Percentiles rank a stretch among this genome's conserved stretches.
phyloP scores from a whole-genome alignment of 768 basidiomycete genomes.

The Lanmaoa pseudosensibilis region DNA sequence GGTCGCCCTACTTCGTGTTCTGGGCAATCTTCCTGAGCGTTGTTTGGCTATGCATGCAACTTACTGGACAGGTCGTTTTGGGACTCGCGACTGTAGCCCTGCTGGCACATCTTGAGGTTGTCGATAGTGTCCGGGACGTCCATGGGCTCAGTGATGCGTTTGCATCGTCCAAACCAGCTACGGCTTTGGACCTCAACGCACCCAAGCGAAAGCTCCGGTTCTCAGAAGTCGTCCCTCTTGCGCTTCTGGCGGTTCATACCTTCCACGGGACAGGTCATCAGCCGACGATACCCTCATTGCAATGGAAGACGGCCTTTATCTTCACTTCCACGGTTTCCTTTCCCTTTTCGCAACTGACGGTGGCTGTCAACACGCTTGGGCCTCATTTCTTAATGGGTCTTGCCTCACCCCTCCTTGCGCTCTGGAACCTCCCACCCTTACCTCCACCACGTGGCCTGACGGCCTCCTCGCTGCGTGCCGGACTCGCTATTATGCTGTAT shows the following conservation, averaged over 20 bases:
- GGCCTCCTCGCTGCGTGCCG: slow-evolving; percentile 49
- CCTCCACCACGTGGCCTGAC: slow-evolving; percentile 29
- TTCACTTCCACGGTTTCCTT: slow-evolving; percentile 68
- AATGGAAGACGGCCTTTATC: slow-evolving; percentile 94
- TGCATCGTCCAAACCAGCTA: slow-evolving; percentile 45
- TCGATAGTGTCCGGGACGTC: slow-evolving; percentile 81
- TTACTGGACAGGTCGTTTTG: slow-evolving; percentile 81
- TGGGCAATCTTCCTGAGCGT: slow-evolving; percentile 65
- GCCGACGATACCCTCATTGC: slow-evolving; percentile 81
- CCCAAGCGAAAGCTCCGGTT: slow-evolving; percentile 48
- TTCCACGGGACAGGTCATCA: slow-evolving; percentile 95
- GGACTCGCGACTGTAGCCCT: slow-evolving; percentile 62
- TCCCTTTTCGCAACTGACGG: slow-evolving; percentile 71
- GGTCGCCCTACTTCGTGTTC: slow-evolving; percentile 84
- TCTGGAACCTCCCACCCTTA: slow-evolving; percentile 83
- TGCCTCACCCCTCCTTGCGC: slow-evolving; percentile 66
- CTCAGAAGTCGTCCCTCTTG: slow-evolving; percentile 69
- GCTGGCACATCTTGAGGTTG: slow-evolving; percentile 74
- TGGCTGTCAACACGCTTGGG: slow-evolving; percentile 76
- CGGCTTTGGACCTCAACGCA: slow-evolving; percentile 36
- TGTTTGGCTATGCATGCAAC: slow-evolving; percentile 58
- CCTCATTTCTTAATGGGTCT: slow-evolving; percentile 66
- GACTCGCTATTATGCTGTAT: slow-evolving; percentile 68
- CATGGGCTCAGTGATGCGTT: slow-evolving; percentile 52
- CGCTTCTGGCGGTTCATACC: slow-evolving; percentile 69